A percentile compares a stretch with the other conserved stretches of the same genome.
Conservation (phyloP, 495 filamentous ascomycete species). For the Apodospora peruviana region DNA sequence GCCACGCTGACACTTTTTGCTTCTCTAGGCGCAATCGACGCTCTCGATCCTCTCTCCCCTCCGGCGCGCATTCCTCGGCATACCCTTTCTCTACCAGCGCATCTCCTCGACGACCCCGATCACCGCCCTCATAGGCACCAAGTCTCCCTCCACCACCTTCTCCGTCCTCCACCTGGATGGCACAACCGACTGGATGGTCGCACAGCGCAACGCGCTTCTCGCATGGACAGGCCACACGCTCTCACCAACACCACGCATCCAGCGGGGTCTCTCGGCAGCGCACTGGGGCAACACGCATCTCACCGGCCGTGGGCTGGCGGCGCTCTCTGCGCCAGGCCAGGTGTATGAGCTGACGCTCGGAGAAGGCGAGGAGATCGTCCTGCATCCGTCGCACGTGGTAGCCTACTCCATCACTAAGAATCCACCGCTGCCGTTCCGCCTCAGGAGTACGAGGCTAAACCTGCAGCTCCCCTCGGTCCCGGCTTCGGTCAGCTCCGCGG, state of each 20-base stretch:
- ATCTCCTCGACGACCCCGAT: slow-evolving; percentile 80
- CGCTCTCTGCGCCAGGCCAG: slow-evolving; percentile 77
- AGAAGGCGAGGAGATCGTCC: slow-evolving; percentile 78
- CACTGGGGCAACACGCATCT: slow-evolving; percentile 88
- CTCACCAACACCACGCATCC: slow-evolving; percentile 65
- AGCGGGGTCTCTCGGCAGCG: slow-evolving; percentile 67
- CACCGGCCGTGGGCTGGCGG: slow-evolving; percentile 81
- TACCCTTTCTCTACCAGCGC: slow-evolving; percentile 93
- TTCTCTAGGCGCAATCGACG: slow-evolving; percentile 65
- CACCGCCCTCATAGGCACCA: slow-evolving; percentile 79
- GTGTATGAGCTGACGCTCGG: slow-evolving; percentile 76
- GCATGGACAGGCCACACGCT: slow-evolving; percentile 96
- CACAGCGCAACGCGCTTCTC: slow-evolving; percentile 75
- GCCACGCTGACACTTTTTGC: slow-evolving; percentile 10
- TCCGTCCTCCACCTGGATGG: slow-evolving; percentile 84
- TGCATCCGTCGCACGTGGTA: slow-evolving; percentile 80
- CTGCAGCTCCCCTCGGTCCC: slow-evolving; percentile 71
- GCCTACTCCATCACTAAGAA: slow-evolving; percentile 75
- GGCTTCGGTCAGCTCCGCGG: slow-evolving; percentile 45
- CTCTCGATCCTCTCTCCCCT: slow-evolving; percentile 83
- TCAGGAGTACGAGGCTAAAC: slow-evolving; percentile 68
- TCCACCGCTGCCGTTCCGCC: slow-evolving; percentile 74
- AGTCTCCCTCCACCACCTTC: slow-evolving; percentile 77
- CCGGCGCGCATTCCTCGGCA: slow-evolving; percentile 65
- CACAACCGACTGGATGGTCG: slow-evolving; percentile 91